These are phyloP conservation scores for Choiromyces venosus DNA, from an alignment of 495 filamentous ascomycete genomes.

Conservation along the genomic window DNA sequence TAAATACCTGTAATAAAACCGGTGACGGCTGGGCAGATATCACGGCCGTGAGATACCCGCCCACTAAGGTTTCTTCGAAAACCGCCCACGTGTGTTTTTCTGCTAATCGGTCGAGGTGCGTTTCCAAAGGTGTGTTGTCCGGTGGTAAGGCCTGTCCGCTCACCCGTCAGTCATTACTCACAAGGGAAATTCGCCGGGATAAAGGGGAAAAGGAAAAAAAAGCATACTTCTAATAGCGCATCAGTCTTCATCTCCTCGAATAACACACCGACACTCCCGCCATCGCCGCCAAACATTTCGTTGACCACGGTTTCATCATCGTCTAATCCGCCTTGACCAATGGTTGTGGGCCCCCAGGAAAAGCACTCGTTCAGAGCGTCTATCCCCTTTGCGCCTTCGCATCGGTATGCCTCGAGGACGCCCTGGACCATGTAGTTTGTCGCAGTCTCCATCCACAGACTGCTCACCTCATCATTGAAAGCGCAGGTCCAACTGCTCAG, in stretches of 20 bases:
- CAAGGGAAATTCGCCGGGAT: neutral
- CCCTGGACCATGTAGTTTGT: conserved; percentile 38
- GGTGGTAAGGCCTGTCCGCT: conserved; percentile 20
- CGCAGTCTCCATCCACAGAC: conserved; percentile 29
- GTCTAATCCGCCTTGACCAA: conserved; percentile 11
- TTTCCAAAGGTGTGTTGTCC: conserved; percentile 20
- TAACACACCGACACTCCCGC: conserved; percentile 20
- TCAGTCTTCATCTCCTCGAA: conserved; percentile 34
- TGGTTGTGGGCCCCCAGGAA: conserved; percentile 33
- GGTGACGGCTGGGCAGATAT: conserved; percentile 25
- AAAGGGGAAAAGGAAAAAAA: neutral
- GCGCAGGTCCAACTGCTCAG: conserved; percentile 30
- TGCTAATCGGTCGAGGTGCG: conserved; percentile 31
- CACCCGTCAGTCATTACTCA: neutral
- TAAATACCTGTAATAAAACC: conserved; percentile 22
- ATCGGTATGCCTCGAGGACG: conserved; percentile 37
- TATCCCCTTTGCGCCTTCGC: conserved; percentile 27
- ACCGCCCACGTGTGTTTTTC: conserved; percentile 27
- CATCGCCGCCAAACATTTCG: conserved; percentile 38
- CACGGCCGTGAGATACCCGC: conserved; percentile 27
- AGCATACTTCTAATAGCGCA: conserved; percentile 23
- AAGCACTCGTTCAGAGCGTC: conserved; percentile 41
- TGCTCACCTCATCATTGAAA: conserved; percentile 28
- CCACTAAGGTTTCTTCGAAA: conserved; percentile 32
- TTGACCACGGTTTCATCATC: conserved; percentile 34